Percentiles rank a stretch among this genome's conserved stretches.
These are phyloP conservation scores for Westerdykella sp. DNA, from an alignment of 2,329 filamentous ascomycete species.

Conservation along the genomic window DNA sequence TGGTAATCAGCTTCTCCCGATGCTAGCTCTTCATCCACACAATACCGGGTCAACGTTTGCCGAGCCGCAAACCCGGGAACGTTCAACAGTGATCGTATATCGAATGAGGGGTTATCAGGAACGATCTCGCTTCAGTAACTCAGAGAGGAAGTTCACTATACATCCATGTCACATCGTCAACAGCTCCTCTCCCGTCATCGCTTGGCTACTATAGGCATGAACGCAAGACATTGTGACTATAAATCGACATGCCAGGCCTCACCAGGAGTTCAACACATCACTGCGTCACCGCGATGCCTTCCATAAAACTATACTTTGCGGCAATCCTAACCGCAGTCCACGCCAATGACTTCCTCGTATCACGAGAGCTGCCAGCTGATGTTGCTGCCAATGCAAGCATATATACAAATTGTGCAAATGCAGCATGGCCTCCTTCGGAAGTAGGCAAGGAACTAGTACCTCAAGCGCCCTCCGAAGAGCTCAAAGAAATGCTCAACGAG, in stretches of 20 bases:
- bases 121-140: constrained; percentile 16
- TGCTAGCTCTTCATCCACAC: constrained; percentile 11
- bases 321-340: constrained; percentile 14
- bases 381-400: constrained; percentile 28
- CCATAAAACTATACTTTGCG: constrained; percentile 6
- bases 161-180: neutral
- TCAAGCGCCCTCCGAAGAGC: constrained; percentile 38
- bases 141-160: constrained; percentile 18
- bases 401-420: constrained; percentile 29
- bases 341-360: constrained; percentile 23
- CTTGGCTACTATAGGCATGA: neutral
- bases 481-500: constrained; percentile 37
- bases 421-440: constrained; percentile 40
- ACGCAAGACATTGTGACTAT: neutral
- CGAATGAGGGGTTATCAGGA: constrained; percentile 9
- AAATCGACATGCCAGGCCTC: neutral
- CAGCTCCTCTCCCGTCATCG: constrained; percentile 1
- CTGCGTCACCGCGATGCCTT: constrained; percentile 15
- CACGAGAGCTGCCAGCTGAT: constrained; percentile 18
- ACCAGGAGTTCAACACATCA: constrained; percentile 2
- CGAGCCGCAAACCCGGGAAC: constrained; percentile 16
- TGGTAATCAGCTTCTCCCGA: constrained; percentile 16
- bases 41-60: constrained; percentile 14
- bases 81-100: constrained; percentile 6
- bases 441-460: constrained; percentile 36